These are phyloP conservation scores for Dictyostelium discoideum DNA, from an alignment of 78 protist genomes.

Conservation along the genomic window dicty_2.7 NC_007089.4:486501-487000, in stretches of 20 bases:
- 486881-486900: background rate
- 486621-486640: background rate
- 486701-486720: background rate
- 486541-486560: background rate
- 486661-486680: background rate
- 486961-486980: background rate
- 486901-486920: background rate
- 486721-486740: background rate
- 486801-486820: background rate
- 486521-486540: background rate
- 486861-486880: background rate
- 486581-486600: background rate
- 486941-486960: background rate
- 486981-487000: background rate
- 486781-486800: background rate
- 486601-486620: background rate
- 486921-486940: background rate
- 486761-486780: background rate
- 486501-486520: background rate
- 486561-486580: background rate
- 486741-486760: background rate
- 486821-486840: background rate
- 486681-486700: background rate
- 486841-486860: conserved; percentile 3
- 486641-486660: conserved; percentile 2